A percentile compares a stretch with the other conserved stretches of the same genome.
These are phyloP conservation scores for Sorghum bicolor DNA, from an alignment of 176 grass and related monocot genomes.

Conservation along the genomic window DNA sequence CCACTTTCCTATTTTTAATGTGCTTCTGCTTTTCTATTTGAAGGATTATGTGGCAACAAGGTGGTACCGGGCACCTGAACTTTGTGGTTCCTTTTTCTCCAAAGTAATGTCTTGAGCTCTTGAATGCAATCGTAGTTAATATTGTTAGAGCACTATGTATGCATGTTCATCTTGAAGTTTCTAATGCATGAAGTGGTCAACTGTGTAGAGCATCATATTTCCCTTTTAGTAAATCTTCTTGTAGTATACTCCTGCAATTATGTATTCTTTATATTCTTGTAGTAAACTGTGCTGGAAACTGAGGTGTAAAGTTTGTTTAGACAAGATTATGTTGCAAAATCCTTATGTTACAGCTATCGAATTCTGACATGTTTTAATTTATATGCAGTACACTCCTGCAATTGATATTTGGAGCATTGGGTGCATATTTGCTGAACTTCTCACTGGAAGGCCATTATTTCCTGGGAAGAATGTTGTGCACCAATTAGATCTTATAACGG, in stretches of 20 bases:
- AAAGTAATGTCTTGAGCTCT: conserved; percentile 54
- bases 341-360: conserved; percentile 13
- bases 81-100: conserved; percentile 97
- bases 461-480: conserved; percentile 79
- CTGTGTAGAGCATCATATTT: background rate
- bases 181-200: background rate
- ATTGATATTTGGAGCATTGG: conserved; percentile 95
- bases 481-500: conserved; percentile 77
- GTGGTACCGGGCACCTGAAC: conserved; percentile 98
- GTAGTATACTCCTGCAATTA: background rate
- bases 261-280: background rate
- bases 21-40: conserved; percentile 14
- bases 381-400: conserved; percentile 79
- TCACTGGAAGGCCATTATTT: conserved; percentile 63
- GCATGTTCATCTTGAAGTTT: background rate
- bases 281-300: background rate
- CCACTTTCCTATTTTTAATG: conserved; percentile 16
- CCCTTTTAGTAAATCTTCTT: background rate
- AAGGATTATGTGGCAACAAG: conserved; percentile 99
- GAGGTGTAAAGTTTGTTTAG: background rate
- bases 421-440: conserved; percentile 78
- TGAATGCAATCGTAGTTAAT: conserved; percentile 5
- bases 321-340: background rate
- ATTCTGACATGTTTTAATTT: conserved; percentile 22
- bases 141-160: background rate